These are phyloP conservation scores for Salix suchowensis DNA, from an alignment of 345 rosid genomes.

Conservation along the genomic window DNA sequence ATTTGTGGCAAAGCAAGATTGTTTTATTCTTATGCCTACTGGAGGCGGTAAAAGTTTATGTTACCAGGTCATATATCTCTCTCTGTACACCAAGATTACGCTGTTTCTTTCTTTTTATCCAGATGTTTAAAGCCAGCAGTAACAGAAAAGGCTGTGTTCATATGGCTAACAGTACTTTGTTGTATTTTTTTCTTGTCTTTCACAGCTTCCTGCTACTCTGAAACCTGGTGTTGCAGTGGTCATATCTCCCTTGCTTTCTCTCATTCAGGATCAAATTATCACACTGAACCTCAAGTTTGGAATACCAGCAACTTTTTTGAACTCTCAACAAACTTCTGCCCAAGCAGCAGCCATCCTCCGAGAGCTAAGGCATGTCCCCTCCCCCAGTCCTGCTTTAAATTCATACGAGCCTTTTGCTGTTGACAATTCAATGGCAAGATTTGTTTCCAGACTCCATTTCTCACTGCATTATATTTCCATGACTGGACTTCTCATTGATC, in stretches of 20 bases:
- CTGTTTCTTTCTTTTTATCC: background rate
- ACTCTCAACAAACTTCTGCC: conserved; percentile 80
- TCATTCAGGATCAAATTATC: conserved; percentile 89
- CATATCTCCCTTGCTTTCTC: conserved; percentile 75
- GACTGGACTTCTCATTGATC: conserved; percentile 1
- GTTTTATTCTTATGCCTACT: conserved; percentile 84
- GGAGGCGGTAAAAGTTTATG: conserved; percentile 95
- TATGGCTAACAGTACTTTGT: background rate
- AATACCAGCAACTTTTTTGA: conserved; percentile 78
- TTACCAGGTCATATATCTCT: conserved; percentile 58
- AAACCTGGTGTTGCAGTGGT: conserved; percentile 85
- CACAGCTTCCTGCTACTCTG: conserved; percentile 83
- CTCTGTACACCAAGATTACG: background rate
- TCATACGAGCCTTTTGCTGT: background rate
- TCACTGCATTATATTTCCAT: background rate
- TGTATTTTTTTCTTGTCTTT: conserved; percentile 2
- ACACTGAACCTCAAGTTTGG: conserved; percentile 71
- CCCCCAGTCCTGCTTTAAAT: background rate
- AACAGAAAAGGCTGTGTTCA: background rate
- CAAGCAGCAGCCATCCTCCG: conserved; percentile 71
- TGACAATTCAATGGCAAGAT: background rate
- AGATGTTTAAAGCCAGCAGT: background rate
- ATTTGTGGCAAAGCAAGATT: conserved; percentile 59
- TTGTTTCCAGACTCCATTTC: background rate
- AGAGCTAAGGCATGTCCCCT: conserved; percentile 58